Percentiles rank a stretch among this genome's conserved stretches.
Evolutionary conservation across 1,284 basidiomycete genomes (phyloP).

Genomic region (Ceratobasidium sp.): DNA sequence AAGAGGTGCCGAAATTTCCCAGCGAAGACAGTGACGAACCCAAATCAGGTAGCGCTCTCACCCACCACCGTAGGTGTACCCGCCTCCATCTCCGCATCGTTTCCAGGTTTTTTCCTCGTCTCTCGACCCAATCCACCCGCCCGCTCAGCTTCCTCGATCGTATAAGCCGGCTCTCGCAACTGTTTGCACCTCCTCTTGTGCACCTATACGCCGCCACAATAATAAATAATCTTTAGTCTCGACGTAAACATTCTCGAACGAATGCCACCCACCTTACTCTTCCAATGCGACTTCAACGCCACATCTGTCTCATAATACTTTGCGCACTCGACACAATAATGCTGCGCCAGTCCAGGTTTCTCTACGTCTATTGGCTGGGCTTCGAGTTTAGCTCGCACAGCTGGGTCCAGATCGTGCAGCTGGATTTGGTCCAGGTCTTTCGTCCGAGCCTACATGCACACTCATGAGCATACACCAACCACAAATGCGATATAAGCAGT

Average conservation of each 20-base stretch:
- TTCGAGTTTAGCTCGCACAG: constrained; percentile 82
- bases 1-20: background rate
- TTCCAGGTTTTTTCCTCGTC: constrained; percentile 26
- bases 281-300: constrained; percentile 85
- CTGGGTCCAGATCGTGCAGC: constrained; percentile 85
- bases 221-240: background rate
- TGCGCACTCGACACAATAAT: constrained; percentile 94
- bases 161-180: constrained; percentile 86
- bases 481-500: background rate
- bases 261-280: constrained; percentile 68
- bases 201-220: constrained; percentile 54
- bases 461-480: background rate
- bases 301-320: constrained; percentile 91
- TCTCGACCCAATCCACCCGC: constrained; percentile 87
- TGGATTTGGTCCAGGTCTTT: constrained; percentile 93
- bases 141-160: constrained; percentile 86
- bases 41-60: background rate
- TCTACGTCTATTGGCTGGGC: constrained; percentile 89
- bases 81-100: constrained; percentile 20
- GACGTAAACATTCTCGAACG: background rate
- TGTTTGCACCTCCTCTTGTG: constrained; percentile 87
- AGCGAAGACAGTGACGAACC: background rate
- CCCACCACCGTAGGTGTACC: background rate
- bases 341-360: constrained; percentile 90
- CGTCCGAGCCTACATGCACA: constrained; percentile 70